Base-by-base conservation (phyloP, 2,329 filamentous ascomycete genomes). In the Penicillium nordicum region DNA sequence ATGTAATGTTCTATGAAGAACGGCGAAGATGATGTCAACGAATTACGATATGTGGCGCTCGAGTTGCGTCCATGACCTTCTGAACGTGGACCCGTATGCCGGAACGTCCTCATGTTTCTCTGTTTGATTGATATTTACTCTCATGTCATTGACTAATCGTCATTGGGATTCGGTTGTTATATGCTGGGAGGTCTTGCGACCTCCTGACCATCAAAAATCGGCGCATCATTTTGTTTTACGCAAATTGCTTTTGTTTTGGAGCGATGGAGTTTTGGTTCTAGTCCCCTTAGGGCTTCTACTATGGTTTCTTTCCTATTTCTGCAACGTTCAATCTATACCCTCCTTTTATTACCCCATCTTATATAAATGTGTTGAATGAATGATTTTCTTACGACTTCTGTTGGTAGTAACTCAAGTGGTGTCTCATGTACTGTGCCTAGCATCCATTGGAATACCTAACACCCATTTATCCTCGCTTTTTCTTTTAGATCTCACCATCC, bases 251-350 rank as follows among this genome's bases (percentile, higher is more conserved):
- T 14, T 44, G 30, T 32, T 42, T 44, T 27, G 50, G 38, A 29
- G 58, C 42, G 16, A 43, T 50, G 62, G 53, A 59, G 58, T 50
- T 21, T 47, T 42, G 32, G 27, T n/a, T 41, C 4, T 21, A 16
- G 32, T 38, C 14, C 34, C 16, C 8, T 56, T 16, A 11, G 32
- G 46, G 18, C 29, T 42, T 49, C 30, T 36, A 25, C 36, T 18
- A 14, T 40, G 42, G n/a, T 10, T 50, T 14, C 36, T 23, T 46
- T 27, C 11, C 41, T 27, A 32, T 43, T n/a, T 49, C 48, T 48
- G 41, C 41, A 21, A 38, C n/a, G 11, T 47, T 34, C 23, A 60
- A 55, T 57, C 41, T 57, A 63, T 62, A 60, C 50, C 55, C 53
- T 54, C 43, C 18, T 57, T 49, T 29, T 48, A 11, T 16, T 8